A percentile compares a stretch with the other conserved stretches of the same genome.
Conservation (phyloP, 805 yeast species). For the Wickerhamiella slavikovae region DNA sequence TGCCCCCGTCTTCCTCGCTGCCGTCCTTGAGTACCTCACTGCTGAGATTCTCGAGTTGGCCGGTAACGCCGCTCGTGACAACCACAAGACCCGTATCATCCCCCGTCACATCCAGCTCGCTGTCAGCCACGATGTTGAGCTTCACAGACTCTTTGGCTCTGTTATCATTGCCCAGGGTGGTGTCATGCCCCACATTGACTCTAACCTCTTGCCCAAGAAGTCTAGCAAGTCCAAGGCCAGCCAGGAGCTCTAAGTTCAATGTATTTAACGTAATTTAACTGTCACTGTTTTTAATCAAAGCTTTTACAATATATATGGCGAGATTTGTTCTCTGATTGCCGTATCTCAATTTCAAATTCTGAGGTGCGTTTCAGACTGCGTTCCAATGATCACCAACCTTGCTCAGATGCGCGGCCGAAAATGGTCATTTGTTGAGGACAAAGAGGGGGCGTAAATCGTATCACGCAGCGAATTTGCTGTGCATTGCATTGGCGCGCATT, state of each 20-base stretch:
- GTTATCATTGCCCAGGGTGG: constrained; percentile 98
- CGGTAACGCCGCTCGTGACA: constrained; percentile 94
- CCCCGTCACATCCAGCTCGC: constrained; percentile 96
- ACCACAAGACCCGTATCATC: constrained; percentile 88
- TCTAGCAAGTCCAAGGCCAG: constrained; percentile 19
- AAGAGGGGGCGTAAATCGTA: too few species aligned
- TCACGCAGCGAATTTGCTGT: too few species aligned
- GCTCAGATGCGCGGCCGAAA: too few species aligned
- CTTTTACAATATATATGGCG: too few species aligned
- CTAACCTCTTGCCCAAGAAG: constrained; percentile 51
- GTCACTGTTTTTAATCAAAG: too few species aligned
- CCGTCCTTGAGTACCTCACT: constrained; percentile 86
- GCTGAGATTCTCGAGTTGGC: constrained; percentile 96
- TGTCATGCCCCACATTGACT: constrained; percentile 86
- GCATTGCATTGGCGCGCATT: too few species aligned
- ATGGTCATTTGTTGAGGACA: too few species aligned
- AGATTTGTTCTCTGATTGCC: too few species aligned
- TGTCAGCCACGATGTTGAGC: constrained; percentile 94
- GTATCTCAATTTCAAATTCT: too few species aligned
- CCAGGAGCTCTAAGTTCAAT: constrained; percentile 19
- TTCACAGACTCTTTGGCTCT: constrained; percentile 66
- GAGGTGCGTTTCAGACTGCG: too few species aligned
- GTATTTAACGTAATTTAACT: constrained; percentile 6
- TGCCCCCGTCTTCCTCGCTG: constrained; percentile 88
- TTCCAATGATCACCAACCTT: too few species aligned